These are phyloP conservation scores for Hyaloperonospora arabidopsidis DNA, from an alignment of 352 stramenopile species.

Conservation along the genomic window DNA sequence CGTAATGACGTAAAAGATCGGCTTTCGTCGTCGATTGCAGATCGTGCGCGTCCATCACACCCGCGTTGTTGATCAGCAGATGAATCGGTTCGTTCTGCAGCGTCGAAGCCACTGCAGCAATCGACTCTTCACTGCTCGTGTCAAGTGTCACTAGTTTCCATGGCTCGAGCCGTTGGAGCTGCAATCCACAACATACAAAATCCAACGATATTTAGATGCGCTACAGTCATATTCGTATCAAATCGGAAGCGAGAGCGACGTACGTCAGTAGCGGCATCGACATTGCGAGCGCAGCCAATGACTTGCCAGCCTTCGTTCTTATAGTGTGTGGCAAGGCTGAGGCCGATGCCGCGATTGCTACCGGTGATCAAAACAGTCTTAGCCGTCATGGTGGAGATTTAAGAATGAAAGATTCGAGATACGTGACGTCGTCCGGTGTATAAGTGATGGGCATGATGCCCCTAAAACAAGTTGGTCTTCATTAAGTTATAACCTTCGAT, in stretches of 20 bases:
- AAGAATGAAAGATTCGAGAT: not conserved
- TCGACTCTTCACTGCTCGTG: conserved; percentile 34
- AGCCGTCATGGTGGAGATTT: conserved; percentile 1
- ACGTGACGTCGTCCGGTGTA: too few species aligned
- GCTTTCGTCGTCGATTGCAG: conserved; percentile 38
- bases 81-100: conserved; percentile 43
- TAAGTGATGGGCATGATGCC: too few species aligned
- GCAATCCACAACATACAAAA: not conserved
- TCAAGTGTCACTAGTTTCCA: conserved; percentile 31
- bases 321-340: conserved; percentile 39
- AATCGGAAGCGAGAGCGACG: not conserved
- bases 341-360: conserved; percentile 41
- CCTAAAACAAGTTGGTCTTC: too few species aligned
- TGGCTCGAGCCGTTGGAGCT: conserved; percentile 23
- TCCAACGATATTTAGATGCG: not conserved
- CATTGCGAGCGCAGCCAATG: conserved; percentile 37
- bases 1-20: conserved; percentile 46
- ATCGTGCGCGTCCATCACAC: conserved; percentile 31
- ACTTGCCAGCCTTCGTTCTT: conserved; percentile 39
- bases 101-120: conserved; percentile 25
- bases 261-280: conserved; percentile 21
- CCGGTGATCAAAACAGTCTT: conserved; percentile 51
- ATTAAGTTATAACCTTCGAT: too few species aligned
- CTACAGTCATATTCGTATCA: too few species aligned
- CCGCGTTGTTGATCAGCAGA: conserved; percentile 59